Base-by-base conservation (phyloP, 768 basidiomycete species). In the Amanita exitialis region DNA sequence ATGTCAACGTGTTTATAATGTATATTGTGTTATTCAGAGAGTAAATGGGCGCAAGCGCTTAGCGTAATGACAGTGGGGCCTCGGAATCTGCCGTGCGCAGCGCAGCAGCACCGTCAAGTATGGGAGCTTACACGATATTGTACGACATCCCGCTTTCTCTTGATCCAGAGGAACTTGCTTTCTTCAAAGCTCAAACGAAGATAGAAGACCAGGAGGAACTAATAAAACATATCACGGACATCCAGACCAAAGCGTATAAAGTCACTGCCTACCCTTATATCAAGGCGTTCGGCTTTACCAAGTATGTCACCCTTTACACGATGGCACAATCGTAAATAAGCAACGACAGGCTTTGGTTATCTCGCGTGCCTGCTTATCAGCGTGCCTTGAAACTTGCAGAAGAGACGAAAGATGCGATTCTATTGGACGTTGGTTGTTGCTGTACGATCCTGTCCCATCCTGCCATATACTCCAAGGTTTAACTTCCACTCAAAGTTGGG, bases 181-280 rank as follows among this genome's bases (percentile, higher is more conserved):
- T 74, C 47, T 66, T 70, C 56, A 64, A 69, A 51, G 21, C 49
- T 3, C 54, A 64, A 41, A 73, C 71, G 0, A 65, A 66, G n/a
- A 71, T 72, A 23, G 28, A 59, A 7, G 66, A 71, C 47, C 64
- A 70, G 1, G 57, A 62, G 4, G 63, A 64, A 27, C 56, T 75
- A 38, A 72, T 68, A 56, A 51, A 65, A 6, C 73, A 75, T 57
- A 66, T 74, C 15, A 28, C 70, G 4, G 49, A 47, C 0, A 64
- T 71, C 9, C 72, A 73, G 51, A 54, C 54, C 43, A 67, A 66
- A 42, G 73, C 74, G 2, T 67, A 37, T n/a, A n/a, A 38, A 28
- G 36, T 39, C 47, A 61, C 58, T 52, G 56, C 58, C n/a, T 72
- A 74, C 53, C 61, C 64, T 32, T 72, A 69, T 53, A 72, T 72